Conservation (phyloP, 805 yeast genomes). For the Candida pseudofarinosa region DNA sequence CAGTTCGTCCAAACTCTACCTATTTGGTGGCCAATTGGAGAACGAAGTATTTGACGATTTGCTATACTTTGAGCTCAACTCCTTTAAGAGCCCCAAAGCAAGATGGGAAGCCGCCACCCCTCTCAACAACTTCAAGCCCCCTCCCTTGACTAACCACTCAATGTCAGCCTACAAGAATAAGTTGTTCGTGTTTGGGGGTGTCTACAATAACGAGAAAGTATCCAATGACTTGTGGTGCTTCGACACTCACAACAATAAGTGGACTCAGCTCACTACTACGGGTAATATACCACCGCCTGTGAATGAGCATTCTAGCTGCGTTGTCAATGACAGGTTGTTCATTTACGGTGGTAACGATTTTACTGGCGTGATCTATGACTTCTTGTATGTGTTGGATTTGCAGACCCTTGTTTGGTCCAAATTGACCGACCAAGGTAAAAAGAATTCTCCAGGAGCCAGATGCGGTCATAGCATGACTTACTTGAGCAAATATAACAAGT, state of each 20-base stretch:
- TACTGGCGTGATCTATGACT: conserved; percentile 62
- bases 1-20: conserved; percentile 54
- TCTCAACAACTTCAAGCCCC: conserved; percentile 49
- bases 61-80: conserved; percentile 79
- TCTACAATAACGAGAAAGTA: conserved; percentile 61
- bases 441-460: conserved; percentile 70
- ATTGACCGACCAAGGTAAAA: conserved; percentile 46
- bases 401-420: conserved; percentile 69
- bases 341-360: conserved; percentile 86
- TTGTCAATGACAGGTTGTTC: conserved; percentile 74
- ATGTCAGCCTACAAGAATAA: conserved; percentile 77
- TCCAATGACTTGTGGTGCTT: conserved; percentile 76
- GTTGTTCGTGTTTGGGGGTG: conserved; percentile 88
- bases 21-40: conserved; percentile 92
- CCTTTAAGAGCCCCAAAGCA: conserved; percentile 78
- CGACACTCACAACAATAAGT: conserved; percentile 62
- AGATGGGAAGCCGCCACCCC: conserved; percentile 77
- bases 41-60: conserved; percentile 83
- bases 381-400: conserved; percentile 73
- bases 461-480: conserved; percentile 89
- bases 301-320: conserved; percentile 85
- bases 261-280: conserved; percentile 69
- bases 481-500: conserved; percentile 57
- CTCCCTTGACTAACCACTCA: conserved; percentile 87
- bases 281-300: conserved; percentile 80